Conservation (phyloP, 352 stramenopile species). For the Globisporangium carolinianum region DNA sequence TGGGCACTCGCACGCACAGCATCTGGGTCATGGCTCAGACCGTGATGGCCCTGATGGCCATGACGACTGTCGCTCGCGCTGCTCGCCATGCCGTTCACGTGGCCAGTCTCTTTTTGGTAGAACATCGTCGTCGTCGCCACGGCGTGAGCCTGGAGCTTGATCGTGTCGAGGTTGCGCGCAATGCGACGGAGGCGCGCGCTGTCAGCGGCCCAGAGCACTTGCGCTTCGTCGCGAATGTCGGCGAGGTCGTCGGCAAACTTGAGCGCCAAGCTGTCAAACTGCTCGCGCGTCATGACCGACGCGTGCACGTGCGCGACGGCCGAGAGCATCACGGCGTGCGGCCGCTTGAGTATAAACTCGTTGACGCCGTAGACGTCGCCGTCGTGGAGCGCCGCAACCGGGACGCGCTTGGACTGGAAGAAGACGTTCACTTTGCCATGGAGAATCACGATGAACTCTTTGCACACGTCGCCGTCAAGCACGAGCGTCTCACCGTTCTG, state of each 20-base stretch:
- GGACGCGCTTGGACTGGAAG: constrained; percentile 32
- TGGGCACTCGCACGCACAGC: constrained; percentile 16
- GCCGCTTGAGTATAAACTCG: constrained; percentile 46
- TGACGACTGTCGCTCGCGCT: not conserved
- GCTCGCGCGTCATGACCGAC: constrained; percentile 65
- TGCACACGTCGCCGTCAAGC: constrained; percentile 60
- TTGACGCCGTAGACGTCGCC: constrained; percentile 65
- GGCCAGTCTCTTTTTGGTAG: constrained; percentile 31
- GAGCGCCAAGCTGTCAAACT: constrained; percentile 56
- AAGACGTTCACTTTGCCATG: constrained; percentile 69
- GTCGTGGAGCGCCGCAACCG: constrained; percentile 46
- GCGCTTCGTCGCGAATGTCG: constrained; percentile 43
- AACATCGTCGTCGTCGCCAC: constrained; percentile 44
- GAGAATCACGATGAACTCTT: constrained; percentile 59
- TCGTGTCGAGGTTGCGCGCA: constrained; percentile 31
- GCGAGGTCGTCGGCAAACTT: constrained; percentile 56
- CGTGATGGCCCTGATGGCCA: not conserved
- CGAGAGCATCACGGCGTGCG: constrained; percentile 40
- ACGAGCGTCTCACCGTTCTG: constrained; percentile 68
- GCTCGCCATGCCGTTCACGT: not conserved
- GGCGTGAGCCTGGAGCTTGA: constrained; percentile 52
- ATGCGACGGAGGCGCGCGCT: constrained; percentile 25
- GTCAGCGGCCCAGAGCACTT: constrained; percentile 32
- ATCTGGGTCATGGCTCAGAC: constrained; percentile 4
- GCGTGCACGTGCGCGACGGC: constrained; percentile 43